Evolutionary conservation across 2,329 filamentous ascomycete species (phyloP), one percentile per base, ranked within the genome.

Genomic region (Beauveria sp.): DNA sequence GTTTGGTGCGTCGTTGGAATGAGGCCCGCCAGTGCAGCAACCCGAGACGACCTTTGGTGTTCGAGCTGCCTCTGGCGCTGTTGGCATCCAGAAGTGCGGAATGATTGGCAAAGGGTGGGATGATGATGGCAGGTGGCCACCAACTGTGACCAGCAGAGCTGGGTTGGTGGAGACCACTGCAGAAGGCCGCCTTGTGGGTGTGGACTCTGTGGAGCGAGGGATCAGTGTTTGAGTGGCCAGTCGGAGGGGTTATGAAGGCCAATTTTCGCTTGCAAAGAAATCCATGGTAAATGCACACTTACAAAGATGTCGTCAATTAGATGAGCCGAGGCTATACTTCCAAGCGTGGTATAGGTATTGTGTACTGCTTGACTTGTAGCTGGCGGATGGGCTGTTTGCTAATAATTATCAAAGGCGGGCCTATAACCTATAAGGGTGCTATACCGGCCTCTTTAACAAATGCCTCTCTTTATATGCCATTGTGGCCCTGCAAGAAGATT

Each of bases 31-130:
- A 45, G 30, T 58, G 52, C 47, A 47, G 60, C 60, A 62, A 58
- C 60, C 60, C 64, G 69, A 70, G 73, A 69, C 69, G 70, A 72
- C 70, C 70, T 64, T 57, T 64, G 64, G 62, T 70, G 71, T 73
- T 71, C 71, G 69, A 68, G 67, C 69, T 70, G 69, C 68, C 70
- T 70, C 57, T 47, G 60, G 53, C 47, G 53, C 43, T 30, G 45
- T 58, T 62, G 51, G 54, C 60, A 62, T 62, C 40, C 26, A 54
- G 46, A 52, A 40, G 40, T 51, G 40, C 49, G 40, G 22, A 52
- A 40, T 58, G 54, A 22, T 40, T 22, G 20, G 28, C 10, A 26
- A 34, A 52, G 54, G 38, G 49, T 52, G 47, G 54, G 60, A 62
- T 58, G 60, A 62, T 34, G 60, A 58, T 62, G 60, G 53, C 60